Evolutionary conservation across 768 basidiomycete species (phyloP), one percentile per base, ranked within the genome.

Genomic region (Podaxis sp.): DNA sequence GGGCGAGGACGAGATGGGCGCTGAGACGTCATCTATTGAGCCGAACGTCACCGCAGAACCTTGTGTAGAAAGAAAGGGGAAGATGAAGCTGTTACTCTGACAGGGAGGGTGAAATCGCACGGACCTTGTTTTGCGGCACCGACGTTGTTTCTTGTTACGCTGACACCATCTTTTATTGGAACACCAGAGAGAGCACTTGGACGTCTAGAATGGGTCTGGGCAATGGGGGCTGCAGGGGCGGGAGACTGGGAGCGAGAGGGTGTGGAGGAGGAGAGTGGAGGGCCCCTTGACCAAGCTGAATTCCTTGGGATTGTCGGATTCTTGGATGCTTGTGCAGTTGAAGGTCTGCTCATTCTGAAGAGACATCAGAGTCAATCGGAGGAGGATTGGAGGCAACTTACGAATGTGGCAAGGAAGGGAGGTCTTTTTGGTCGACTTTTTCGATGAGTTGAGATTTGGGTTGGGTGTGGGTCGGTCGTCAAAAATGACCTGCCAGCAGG

Each of bases 401-500:
- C 79, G 79, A 80, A 78, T 76, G 74, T 69, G 75, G 72, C 71
- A 71, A 72, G 70, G 70, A 69, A 63, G 63, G 62, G 66, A 57
- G 48, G 46, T 50, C 36, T 36, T 53, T 63, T 65, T 70, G 65
- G 67, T 69, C 32, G 50, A 58, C 73, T 78, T 77, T 72, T 79
- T 78, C 73, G 73, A 73, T 77, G 74, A 79, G 76, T 73, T 78
- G 76, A 74, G 77, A 70, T 76, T 77, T 77, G 76, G 79, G 76
- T 81, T 79, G 85, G 79, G 84, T 81, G 85, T 75, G 83, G 42
- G 81, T 85, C 69, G 85, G 89, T 88, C 88, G 87, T 89, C 81
- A 87, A 84, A 79, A 85, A 82, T 84, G 88, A 90, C 89, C 89
- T 90, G 89, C 89, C 89, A 89, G 89, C 89, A 90, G 89, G 89